Conservation (phyloP, 1,284 basidiomycete species). For the Austroboletus rostrupii region DNA sequence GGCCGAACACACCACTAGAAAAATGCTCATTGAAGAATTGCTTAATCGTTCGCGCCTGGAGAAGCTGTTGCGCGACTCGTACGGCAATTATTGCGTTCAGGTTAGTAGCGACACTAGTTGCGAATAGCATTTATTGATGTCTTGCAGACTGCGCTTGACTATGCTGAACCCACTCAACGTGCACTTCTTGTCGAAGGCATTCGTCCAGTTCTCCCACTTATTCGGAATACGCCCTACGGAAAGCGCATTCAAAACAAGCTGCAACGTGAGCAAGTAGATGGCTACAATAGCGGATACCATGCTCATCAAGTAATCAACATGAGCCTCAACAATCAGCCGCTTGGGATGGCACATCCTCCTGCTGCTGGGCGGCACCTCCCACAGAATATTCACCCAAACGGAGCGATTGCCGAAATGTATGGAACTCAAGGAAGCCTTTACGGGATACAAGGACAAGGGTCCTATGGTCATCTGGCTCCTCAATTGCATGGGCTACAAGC, state of each 20-base stretch:
- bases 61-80: constrained; percentile 92
- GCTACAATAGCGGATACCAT: constrained; percentile 53
- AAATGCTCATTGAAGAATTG: constrained; percentile 93
- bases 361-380: constrained; percentile 52
- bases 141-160: constrained; percentile 88
- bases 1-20: constrained; percentile 90
- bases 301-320: constrained; percentile 62
- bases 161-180: constrained; percentile 87
- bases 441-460: constrained; percentile 47
- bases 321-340: constrained; percentile 52
- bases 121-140: constrained; percentile 2
- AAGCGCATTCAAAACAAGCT: constrained; percentile 98
- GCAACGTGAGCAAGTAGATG: constrained; percentile 85
- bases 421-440: constrained; percentile 60
- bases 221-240: constrained; percentile 95
- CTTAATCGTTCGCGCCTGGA: constrained; percentile 93
- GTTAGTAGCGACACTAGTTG: constrained; percentile 35
- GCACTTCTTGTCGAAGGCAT: constrained; percentile 88
- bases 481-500: constrained; percentile 60
- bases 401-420: constrained; percentile 66
- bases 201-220: constrained; percentile 91
- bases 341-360: constrained; percentile 40
- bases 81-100: constrained; percentile 93
- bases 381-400: constrained; percentile 48
- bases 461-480: constrained; percentile 43